Percentiles rank a stretch among this genome's conserved stretches.
phyloP scores from a whole-genome alignment of 108 stramenopile genomes.

The Pseudonitzschia delicatissima region DNA sequence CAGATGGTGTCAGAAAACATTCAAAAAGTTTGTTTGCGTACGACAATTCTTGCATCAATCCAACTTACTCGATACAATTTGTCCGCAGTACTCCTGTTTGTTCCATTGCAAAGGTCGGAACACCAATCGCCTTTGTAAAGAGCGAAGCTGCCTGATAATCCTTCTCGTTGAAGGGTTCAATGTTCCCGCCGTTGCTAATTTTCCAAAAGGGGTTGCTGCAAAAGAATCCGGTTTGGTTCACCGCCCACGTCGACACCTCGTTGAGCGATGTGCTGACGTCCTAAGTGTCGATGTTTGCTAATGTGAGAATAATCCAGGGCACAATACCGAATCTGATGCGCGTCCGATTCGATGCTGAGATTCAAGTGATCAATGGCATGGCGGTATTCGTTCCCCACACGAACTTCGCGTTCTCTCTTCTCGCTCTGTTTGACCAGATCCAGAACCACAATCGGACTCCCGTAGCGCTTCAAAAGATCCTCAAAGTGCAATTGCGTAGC shows the following conservation, averaged over 20 bases:
- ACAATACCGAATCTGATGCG: conserved; percentile 87
- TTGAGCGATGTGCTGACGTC: conserved; percentile 87
- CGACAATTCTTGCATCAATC: too few relatives aligned
- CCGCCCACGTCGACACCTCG: conserved; percentile 91
- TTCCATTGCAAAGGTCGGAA: conserved; percentile 89
- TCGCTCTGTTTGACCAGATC: conserved; percentile 96
- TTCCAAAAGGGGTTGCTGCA: conserved; percentile 86
- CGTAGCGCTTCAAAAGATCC: conserved; percentile 91
- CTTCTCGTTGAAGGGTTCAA: conserved; percentile 68
- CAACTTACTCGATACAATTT: conserved; percentile 97
- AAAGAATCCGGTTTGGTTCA: conserved; percentile 95
- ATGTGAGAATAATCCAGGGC: conserved; percentile 91
- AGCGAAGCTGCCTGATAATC: conserved; percentile 42
- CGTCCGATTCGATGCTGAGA: conserved; percentile 75
- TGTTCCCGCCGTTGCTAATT: conserved; percentile 63
- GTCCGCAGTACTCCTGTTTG: conserved; percentile 95
- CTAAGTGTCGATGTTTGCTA: conserved; percentile 81
- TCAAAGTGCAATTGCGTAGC: conserved; percentile 95
- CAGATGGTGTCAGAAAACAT: not conserved
- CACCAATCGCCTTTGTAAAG: conserved; percentile 60
- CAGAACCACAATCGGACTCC: conserved; percentile 88
- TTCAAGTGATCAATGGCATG: conserved; percentile 95
- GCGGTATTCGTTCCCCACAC: conserved; percentile 92
- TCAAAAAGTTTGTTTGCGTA: not conserved
- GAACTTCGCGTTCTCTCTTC: conserved; percentile 89